These are phyloP conservation scores for sorghum (Sorghum bicolor) DNA, from an alignment of 176 grass and related monocot species.

Conservation along the genomic window Sorghum_bicolor_NCBIv3 NC_012872.2:71025001-71025500, in stretches of 20 bases:
- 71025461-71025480: not conserved
- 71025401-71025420: slow-evolving; percentile 22
- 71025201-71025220: slow-evolving; percentile 19
- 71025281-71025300: slow-evolving; percentile 72
- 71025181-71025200: slow-evolving; percentile 23
- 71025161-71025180: slow-evolving; percentile 83
- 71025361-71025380: slow-evolving; percentile 93
- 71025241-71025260: slow-evolving; percentile 57
- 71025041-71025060: slow-evolving; percentile 91
- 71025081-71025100: slow-evolving; percentile 73
- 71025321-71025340: slow-evolving; percentile 99
- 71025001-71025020: slow-evolving; percentile 65
- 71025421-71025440: slow-evolving; percentile 2
- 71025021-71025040: slow-evolving; percentile 60
- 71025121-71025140: slow-evolving; percentile 96
- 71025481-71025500: slow-evolving; percentile 3
- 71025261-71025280: slow-evolving; percentile 89
- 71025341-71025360: slow-evolving; percentile 98
- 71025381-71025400: slow-evolving; percentile 12
- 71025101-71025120: slow-evolving; percentile 99
- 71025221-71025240: slow-evolving; percentile 14
- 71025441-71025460: slow-evolving; percentile 20
- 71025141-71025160: slow-evolving; percentile 99
- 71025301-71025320: slow-evolving; percentile 95
- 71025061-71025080: slow-evolving; percentile 59